phyloP scores from a whole-genome alignment of 345 rosid genomes.

The Heritiera fomes region DNA sequence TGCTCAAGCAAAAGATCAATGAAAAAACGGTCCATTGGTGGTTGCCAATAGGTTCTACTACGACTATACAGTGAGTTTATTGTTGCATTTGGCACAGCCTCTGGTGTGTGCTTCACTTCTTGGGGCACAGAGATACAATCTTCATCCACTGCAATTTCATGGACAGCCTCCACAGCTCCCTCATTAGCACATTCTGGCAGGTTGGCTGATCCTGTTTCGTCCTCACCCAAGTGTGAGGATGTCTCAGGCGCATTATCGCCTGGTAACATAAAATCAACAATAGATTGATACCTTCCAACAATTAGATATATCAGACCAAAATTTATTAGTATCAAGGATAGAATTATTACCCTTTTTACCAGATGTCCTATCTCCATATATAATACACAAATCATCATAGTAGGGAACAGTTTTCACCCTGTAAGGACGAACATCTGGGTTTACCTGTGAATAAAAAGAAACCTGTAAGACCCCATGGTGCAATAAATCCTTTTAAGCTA shows the following conservation, averaged over 20 bases:
- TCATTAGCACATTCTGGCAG: slow-evolving; percentile 26
- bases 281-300: slow-evolving; percentile 20
- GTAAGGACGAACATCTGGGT: slow-evolving; percentile 60
- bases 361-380: slow-evolving; percentile 48
- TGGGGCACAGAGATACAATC: slow-evolving; percentile 38
- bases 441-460: slow-evolving; percentile 37
- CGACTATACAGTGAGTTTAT: slow-evolving; percentile 33
- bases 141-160: slow-evolving; percentile 37
- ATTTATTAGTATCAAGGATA: background rate
- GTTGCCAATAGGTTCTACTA: slow-evolving; percentile 74
- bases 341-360: slow-evolving; percentile 51
- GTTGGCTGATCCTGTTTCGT: slow-evolving; percentile 13
- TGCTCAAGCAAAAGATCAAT: slow-evolving; percentile 81
- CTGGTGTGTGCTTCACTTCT: slow-evolving; percentile 33
- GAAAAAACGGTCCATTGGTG: slow-evolving; percentile 83
- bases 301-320: slow-evolving; percentile 4
- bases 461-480: slow-evolving; percentile 20
- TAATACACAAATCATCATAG: slow-evolving; percentile 62
- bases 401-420: slow-evolving; percentile 68
- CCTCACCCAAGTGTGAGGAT: slow-evolving; percentile 28
- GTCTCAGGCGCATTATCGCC: slow-evolving; percentile 31
- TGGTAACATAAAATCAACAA: slow-evolving; percentile 23
- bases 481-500: background rate
- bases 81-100: slow-evolving; percentile 18
- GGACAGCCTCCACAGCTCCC: slow-evolving; percentile 33